phyloP scores from a whole-genome alignment of 2,329 filamentous ascomycete species.

The Colletotrichum viniferum region DNA sequence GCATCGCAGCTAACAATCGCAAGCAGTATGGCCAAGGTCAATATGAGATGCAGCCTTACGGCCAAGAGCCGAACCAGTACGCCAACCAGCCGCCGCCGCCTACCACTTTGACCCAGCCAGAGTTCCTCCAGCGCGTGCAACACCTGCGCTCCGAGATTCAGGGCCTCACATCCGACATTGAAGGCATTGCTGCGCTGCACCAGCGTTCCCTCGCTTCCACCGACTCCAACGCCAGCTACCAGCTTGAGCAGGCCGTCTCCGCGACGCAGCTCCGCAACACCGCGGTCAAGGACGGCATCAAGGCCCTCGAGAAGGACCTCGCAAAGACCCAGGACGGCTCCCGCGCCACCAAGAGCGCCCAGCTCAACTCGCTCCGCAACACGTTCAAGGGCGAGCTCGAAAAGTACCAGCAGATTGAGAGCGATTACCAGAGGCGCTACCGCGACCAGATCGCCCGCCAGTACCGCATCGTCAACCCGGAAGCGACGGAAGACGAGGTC shows the following conservation, averaged over 20 bases:
- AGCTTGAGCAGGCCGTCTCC: conserved; percentile 70
- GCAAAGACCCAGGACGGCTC: conserved; percentile 64
- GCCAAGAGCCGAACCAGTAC: conserved; percentile 31
- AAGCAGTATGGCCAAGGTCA: conserved; percentile 39
- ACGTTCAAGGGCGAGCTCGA: conserved; percentile 75
- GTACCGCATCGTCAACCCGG: conserved; percentile 81
- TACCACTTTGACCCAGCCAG: conserved; percentile 59
- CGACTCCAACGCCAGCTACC: conserved; percentile 57
- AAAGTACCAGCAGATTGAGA: conserved; percentile 74
- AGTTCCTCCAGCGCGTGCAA: conserved; percentile 72
- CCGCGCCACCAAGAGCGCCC: conserved; percentile 71
- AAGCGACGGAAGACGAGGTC: conserved; percentile 77
- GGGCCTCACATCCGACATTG: conserved; percentile 68
- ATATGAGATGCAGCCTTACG: conserved; percentile 62
- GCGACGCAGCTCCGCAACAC: conserved; percentile 76
- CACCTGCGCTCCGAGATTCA: conserved; percentile 71
- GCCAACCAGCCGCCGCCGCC: conserved; percentile 24
- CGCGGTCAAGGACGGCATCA: conserved; percentile 81
- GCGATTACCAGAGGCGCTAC: conserved; percentile 72
- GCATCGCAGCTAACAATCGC: neutral
- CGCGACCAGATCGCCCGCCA: conserved; percentile 81
- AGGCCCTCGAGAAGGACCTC: conserved; percentile 74
- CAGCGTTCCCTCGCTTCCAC: conserved; percentile 73
- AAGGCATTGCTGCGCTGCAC: conserved; percentile 71
- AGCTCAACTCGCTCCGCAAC: conserved; percentile 71